Evolutionary conservation across 108 stramenopile genomes (phyloP), one percentile per base, ranked within the genome.

Genomic region (Conticribra guillardii): DNA sequence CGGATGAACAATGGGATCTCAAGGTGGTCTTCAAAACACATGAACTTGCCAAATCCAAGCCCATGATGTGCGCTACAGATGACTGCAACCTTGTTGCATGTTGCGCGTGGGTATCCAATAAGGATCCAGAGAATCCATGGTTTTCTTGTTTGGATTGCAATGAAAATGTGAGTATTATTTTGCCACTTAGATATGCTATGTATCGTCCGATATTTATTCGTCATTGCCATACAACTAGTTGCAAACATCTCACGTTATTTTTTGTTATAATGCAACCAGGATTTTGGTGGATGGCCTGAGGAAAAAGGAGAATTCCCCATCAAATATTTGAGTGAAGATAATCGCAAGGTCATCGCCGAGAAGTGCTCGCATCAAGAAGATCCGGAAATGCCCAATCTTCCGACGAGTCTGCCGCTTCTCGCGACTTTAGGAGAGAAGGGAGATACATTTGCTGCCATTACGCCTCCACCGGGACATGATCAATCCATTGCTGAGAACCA

Each of bases 201-300:
- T 31, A 58, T 60, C 8, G 45, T 46, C 21, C 3, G 57, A 69
- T 41, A 67, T 60, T 7, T 49, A 41, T 41, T 41, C 37, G 37
- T 41, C 37, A 41, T 41, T 41, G 11, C n/a, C 37, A 41, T 41
- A 41, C 37, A 41, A 9, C 37, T 9, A 5, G 11, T 41, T 5
- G 8, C 37, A 41, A 41, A 41, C 37, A 45, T 11, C 15, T 11
- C 44, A 45, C 44, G 8, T 11, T 45, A 8, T 45, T 15, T 11
- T 45, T 45, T 51, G 50, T 18, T 51, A n/a, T 24, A 8, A 23
- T 50, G 4, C 41, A 34, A 44, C 30, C 54, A 67, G 15, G 85
- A 88, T 28, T 91, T 75, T 73, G 88, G 71, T 37, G 88, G 90
- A 44, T 89, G 84, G 82, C 90, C 90, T 9, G 73, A 56, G 18